These are phyloP conservation scores for Chalaropsis ovoidea DNA, from an alignment of 2,329 filamentous ascomycete species.

Conservation along the genomic window DNA sequence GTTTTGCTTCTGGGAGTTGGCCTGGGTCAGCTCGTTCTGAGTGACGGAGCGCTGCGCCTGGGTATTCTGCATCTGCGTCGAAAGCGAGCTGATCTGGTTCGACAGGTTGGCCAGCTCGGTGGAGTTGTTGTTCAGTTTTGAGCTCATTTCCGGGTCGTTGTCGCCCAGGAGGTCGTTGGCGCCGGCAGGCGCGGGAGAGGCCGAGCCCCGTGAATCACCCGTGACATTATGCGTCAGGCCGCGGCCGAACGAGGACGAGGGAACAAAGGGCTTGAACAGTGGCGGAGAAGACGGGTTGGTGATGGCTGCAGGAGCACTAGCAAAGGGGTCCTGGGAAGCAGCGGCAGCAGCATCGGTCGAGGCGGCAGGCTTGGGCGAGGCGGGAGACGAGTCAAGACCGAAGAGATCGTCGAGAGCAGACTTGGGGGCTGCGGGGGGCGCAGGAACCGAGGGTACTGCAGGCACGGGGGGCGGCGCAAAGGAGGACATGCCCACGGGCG, in stretches of 20 bases:
- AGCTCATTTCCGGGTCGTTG: constrained; percentile 76
- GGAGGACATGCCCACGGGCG: constrained; percentile 29
- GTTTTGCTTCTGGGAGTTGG: constrained; percentile 78
- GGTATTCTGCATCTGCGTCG: constrained; percentile 89
- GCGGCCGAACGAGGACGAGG: constrained; percentile 85
- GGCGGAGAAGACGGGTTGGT: constrained; percentile 45
- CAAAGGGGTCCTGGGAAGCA: constrained; percentile 62
- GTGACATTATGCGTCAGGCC: constrained; percentile 49
- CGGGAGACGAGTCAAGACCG: constrained; percentile 56
- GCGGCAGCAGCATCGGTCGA: constrained; percentile 51
- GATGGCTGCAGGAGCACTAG: constrained; percentile 47
- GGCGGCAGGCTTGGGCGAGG: constrained; percentile 45
- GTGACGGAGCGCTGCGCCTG: constrained; percentile 69
- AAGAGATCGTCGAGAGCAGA: constrained; percentile 91
- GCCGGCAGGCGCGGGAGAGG: constrained; percentile 38
- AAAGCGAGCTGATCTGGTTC: constrained; percentile 83
- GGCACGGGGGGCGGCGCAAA: constrained; percentile 32
- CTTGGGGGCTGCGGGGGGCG: constrained; percentile 45
- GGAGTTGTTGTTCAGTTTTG: constrained; percentile 78
- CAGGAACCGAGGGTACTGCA: constrained; percentile 31
- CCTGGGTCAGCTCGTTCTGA: constrained; percentile 72
- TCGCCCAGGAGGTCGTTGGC: constrained; percentile 81
- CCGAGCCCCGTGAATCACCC: constrained; percentile 59
- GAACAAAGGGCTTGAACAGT: constrained; percentile 81
- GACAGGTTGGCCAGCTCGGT: constrained; percentile 90